Percentiles rank a stretch among this genome's conserved stretches.
phyloP scores from a whole-genome alignment of 139 green algal species.

The Limnomonas spitsbergensis region DNA sequence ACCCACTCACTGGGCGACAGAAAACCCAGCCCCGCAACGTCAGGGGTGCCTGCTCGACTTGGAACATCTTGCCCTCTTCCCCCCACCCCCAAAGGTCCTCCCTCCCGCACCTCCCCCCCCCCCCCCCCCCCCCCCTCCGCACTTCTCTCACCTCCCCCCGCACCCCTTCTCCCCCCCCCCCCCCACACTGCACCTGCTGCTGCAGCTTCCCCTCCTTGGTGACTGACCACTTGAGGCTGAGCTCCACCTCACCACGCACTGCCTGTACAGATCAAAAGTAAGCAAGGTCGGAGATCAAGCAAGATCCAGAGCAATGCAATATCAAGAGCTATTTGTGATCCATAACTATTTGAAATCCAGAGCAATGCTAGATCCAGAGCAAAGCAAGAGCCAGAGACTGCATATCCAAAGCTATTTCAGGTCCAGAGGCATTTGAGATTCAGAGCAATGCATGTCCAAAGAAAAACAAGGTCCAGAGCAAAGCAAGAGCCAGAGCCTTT shows the following conservation, averaged over 20 bases:
- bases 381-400: not conserved
- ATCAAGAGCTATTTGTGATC: not conserved
- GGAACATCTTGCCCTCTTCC: too few relatives aligned
- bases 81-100: too few relatives aligned
- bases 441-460: not conserved
- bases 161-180: too few relatives aligned
- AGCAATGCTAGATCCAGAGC: not conserved
- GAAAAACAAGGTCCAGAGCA: not conserved
- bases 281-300: not conserved
- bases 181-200: conserved; percentile 6
- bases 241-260: not conserved
- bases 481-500: not conserved
- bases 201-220: conserved; percentile 16
- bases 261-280: not conserved
- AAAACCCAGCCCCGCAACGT: too few relatives aligned
- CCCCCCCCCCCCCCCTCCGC: too few relatives aligned
- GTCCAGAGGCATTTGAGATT: not conserved
- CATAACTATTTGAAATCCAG: not conserved
- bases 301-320: too few relatives aligned
- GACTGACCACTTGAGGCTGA: not conserved
- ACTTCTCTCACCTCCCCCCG: too few relatives aligned
- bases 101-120: too few relatives aligned
- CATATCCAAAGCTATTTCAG: not conserved
- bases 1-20: too few relatives aligned
- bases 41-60: too few relatives aligned